These are phyloP conservation scores for Articulospora tetracladia DNA, from an alignment of 495 filamentous ascomycete species.

Conservation along the genomic window DNA sequence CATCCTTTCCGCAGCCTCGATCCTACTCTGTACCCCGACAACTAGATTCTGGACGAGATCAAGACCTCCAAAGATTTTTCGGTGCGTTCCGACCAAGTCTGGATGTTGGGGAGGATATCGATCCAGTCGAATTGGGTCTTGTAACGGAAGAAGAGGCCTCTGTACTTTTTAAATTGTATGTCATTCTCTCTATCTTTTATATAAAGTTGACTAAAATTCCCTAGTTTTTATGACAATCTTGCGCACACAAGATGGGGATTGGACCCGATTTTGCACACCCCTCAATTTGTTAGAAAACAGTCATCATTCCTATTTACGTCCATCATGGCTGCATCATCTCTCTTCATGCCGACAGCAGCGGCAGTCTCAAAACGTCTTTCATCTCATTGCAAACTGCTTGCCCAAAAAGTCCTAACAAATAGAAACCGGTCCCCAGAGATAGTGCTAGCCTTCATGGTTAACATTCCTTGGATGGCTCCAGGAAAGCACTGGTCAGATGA, in stretches of 20 bases:
- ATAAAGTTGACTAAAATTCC: slow-evolving; percentile 4
- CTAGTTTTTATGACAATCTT: slow-evolving; percentile 64
- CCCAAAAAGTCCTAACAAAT: slow-evolving; percentile 52
- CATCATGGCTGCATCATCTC: slow-evolving; percentile 57
- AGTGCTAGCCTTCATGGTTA: slow-evolving; percentile 71
- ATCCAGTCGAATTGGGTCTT: slow-evolving; percentile 64
- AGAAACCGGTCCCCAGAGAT: slow-evolving; percentile 67
- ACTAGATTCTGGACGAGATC: slow-evolving; percentile 2
- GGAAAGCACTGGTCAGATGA: slow-evolving; percentile 65
- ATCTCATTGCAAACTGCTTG: slow-evolving; percentile 60
- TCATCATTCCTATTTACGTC: slow-evolving; percentile 71
- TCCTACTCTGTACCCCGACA: not conserved
- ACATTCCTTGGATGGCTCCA: slow-evolving; percentile 72
- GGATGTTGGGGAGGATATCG: slow-evolving; percentile 58
- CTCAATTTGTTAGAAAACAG: slow-evolving; percentile 57
- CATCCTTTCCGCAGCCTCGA: slow-evolving; percentile 1
- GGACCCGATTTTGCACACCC: slow-evolving; percentile 60
- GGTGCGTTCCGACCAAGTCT: slow-evolving; percentile 54
- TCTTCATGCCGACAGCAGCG: slow-evolving; percentile 59
- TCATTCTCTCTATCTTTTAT: not conserved
- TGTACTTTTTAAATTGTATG: slow-evolving; percentile 58
- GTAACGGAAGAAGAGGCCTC: slow-evolving; percentile 59
- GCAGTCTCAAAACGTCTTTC: slow-evolving; percentile 60
- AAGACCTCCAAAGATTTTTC: slow-evolving; percentile 49
- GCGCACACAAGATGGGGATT: slow-evolving; percentile 73